phyloP scores from a whole-genome alignment of 495 filamentous ascomycete species.

The Apiosordaria backusii region DNA sequence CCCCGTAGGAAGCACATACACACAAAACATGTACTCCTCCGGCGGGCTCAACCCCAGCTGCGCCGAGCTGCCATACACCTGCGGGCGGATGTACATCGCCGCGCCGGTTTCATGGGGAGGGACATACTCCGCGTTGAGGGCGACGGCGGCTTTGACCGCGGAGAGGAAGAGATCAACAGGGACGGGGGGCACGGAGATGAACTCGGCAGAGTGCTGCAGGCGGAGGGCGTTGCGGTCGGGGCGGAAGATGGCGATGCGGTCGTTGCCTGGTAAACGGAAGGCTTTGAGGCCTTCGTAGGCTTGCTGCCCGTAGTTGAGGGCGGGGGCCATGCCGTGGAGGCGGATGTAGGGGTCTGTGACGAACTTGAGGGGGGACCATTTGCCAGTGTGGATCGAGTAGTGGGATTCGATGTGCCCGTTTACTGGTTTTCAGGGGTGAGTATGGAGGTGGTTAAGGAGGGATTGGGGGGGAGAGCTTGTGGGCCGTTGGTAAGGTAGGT shows the following conservation, averaged over 20 bases:
- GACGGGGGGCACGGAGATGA: slow-evolving; percentile 74
- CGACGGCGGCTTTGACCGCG: slow-evolving; percentile 73
- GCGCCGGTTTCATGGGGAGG: slow-evolving; percentile 80
- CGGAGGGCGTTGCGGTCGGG: slow-evolving; percentile 76
- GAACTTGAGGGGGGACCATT: slow-evolving; percentile 74
- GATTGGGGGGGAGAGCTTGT: not conserved
- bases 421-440: slow-evolving; percentile 45
- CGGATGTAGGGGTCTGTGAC: slow-evolving; percentile 71
- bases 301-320: slow-evolving; percentile 89
- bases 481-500: not conserved
- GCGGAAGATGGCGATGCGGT: slow-evolving; percentile 73
- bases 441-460: not conserved
- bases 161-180: slow-evolving; percentile 68
- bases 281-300: slow-evolving; percentile 93
- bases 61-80: slow-evolving; percentile 78
- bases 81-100: slow-evolving; percentile 82
- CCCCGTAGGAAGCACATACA: slow-evolving; percentile 80
- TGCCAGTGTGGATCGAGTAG: slow-evolving; percentile 62
- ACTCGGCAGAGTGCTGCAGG: slow-evolving; percentile 71
- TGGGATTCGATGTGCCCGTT: slow-evolving; percentile 75
- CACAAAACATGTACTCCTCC: slow-evolving; percentile 82
- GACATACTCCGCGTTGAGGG: slow-evolving; percentile 81
- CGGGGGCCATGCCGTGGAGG: slow-evolving; percentile 87
- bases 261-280: slow-evolving; percentile 65
- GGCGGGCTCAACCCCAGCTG: slow-evolving; percentile 79